Evolutionary conservation across 2,329 filamentous ascomycete genomes (phyloP), one percentile per base, ranked within the genome.

Genomic region (Stemphylium beticola): DNA sequence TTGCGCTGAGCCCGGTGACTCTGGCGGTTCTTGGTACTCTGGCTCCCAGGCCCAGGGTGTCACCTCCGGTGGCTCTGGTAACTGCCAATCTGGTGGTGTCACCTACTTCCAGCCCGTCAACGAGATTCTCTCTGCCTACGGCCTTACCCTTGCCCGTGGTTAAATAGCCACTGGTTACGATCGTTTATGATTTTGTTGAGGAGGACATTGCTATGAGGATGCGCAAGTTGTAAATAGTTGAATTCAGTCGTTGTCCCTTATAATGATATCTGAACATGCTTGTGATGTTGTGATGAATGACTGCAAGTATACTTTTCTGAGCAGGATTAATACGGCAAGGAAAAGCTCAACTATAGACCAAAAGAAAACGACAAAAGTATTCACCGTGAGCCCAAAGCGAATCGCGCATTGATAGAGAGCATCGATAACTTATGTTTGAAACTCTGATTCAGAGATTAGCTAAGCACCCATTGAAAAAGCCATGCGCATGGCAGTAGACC

Each of bases 31-130:
- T 31, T 77, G 66, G 53, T 77, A 76, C 73, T 65, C 74, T 53
- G 76, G 76, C 44, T 41, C 74, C 49, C 75, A 78, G 70, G 76
- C 76, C 53, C 76, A 78, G 70, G 76, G 76, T 66, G 75, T 78
- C 59, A 77, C 74, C 60, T 78, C 76, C 1, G 76, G 76, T 65
- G 76, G 76, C 60, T 74, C 67, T 45, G 76, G 76, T 40, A 53
- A 77, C 74, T 78, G 76, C 71, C 43, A 33, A n/a, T 37, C 32
- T 29, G 76, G 76, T 51, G 75, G 76, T 32, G 66, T 49, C 0
- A 78, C 75, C 57, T 78, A 74, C 67, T 78, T 77, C 74, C 76
- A 77, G 68, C 76, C 76, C 53, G 73, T 78, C 40, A 76, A 76
- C 60, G 70, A 74, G 66, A 77, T 78, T 46, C 66, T 78, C 34